phyloP scores from a whole-genome alignment of 2,329 filamentous ascomycete species.

The Pestalotiopsis sp. region DNA sequence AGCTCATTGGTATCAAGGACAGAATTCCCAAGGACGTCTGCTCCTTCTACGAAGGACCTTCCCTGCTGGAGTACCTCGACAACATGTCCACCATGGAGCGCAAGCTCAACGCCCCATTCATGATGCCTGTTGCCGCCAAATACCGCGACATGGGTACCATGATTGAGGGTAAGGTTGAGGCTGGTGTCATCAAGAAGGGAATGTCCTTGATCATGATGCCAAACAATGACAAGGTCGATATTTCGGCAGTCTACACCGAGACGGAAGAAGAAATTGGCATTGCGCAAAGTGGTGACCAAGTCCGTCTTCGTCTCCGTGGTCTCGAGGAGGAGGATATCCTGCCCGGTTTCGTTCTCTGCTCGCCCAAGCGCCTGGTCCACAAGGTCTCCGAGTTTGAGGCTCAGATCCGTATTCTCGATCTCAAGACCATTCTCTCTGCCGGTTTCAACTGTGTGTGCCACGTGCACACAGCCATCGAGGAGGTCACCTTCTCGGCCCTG shows the following conservation, averaged over 20 bases:
- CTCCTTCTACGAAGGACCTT: slow-evolving; percentile 86
- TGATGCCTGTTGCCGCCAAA: slow-evolving; percentile 97
- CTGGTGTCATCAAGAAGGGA: slow-evolving; percentile 89
- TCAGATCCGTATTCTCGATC: slow-evolving; percentile 90
- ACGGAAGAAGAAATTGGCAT: slow-evolving; percentile 86
- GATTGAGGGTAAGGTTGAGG: slow-evolving; percentile 96
- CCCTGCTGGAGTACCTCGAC: slow-evolving; percentile 93
- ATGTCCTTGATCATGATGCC: slow-evolving; percentile 92
- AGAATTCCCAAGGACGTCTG: slow-evolving; percentile 74
- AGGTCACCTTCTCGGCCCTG: slow-evolving; percentile 86
- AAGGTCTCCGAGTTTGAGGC: slow-evolving; percentile 89
- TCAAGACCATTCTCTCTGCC: slow-evolving; percentile 90
- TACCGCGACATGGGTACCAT: slow-evolving; percentile 98
- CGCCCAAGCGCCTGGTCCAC: slow-evolving; percentile 89
- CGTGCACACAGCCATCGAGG: slow-evolving; percentile 95
- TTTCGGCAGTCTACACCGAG: slow-evolving; percentile 88
- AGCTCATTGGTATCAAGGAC: slow-evolving; percentile 82
- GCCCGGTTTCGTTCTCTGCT: slow-evolving; percentile 95
- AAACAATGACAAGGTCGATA: slow-evolving; percentile 77
- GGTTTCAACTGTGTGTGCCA: slow-evolving; percentile 98
- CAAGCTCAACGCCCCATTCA: slow-evolving; percentile 96
- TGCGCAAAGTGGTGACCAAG: slow-evolving; percentile 90
- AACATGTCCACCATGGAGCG: slow-evolving; percentile 89
- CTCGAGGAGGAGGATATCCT: slow-evolving; percentile 97
- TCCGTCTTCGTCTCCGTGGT: slow-evolving; percentile 87